Evolutionary conservation across 2,329 filamentous ascomycete species (phyloP).

Genomic region (Fusarium falciforme): DNA sequence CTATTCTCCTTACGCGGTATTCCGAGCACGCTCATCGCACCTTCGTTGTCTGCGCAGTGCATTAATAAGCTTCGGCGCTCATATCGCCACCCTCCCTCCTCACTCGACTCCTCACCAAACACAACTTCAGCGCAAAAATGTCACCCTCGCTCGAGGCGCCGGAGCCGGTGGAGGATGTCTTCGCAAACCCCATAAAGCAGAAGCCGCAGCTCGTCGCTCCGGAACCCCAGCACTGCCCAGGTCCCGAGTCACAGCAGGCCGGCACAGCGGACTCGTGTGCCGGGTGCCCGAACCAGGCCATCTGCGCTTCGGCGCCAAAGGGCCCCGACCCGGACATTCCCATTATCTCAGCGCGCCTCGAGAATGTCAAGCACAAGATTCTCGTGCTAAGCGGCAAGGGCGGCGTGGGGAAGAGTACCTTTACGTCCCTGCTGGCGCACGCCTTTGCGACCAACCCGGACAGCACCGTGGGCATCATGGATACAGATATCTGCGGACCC

Average conservation of each 20-base stretch:
- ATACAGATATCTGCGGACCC: slow-evolving; percentile 96
- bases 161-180: slow-evolving; percentile 73
- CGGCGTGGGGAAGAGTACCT: slow-evolving; percentile 96
- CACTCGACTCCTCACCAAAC: neutral
- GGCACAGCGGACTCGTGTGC: slow-evolving; percentile 85
- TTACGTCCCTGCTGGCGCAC: slow-evolving; percentile 87
- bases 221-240: slow-evolving; percentile 96
- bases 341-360: slow-evolving; percentile 84
- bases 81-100: slow-evolving; percentile 30
- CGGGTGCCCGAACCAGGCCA: slow-evolving; percentile 94
- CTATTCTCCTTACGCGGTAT: neutral
- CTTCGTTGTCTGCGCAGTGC: neutral
- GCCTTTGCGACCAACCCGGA: slow-evolving; percentile 86
- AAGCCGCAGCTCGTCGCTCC: slow-evolving; percentile 90
- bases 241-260: slow-evolving; percentile 81
- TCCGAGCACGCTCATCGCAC: too few species aligned
- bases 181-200: slow-evolving; percentile 80
- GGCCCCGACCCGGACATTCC: slow-evolving; percentile 95
- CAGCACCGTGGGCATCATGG: slow-evolving; percentile 91
- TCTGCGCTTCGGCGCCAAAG: slow-evolving; percentile 94
- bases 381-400: slow-evolving; percentile 94
- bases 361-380: slow-evolving; percentile 89
- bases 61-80: slow-evolving; percentile 39
- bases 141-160: slow-evolving; percentile 84
- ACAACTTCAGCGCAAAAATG: slow-evolving; percentile 63